Evolutionary conservation across 2,329 filamentous ascomycete genomes (phyloP).

Genomic region (Cercospora sp.): DNA sequence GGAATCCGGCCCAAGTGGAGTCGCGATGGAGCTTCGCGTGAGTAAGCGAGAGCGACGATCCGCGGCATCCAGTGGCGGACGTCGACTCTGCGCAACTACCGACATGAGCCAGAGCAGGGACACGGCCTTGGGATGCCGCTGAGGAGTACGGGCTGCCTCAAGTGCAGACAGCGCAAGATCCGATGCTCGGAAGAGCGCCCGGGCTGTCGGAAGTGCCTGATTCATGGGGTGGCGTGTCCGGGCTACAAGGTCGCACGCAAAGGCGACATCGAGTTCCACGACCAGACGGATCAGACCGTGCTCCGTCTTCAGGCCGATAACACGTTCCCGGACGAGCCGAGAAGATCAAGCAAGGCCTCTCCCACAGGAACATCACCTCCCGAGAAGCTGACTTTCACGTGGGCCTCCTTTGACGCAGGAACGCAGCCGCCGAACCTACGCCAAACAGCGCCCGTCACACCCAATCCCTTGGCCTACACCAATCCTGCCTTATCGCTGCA

Average conservation of each 20-base stretch:
- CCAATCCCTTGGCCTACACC: background rate
- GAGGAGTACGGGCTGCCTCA: conserved; percentile 34
- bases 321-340: background rate
- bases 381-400: conserved; percentile 12
- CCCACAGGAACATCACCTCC: background rate
- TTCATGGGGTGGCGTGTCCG: conserved; percentile 33
- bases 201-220: conserved; percentile 32
- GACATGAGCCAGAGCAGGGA: background rate
- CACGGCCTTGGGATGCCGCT: conserved; percentile 1
- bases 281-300: conserved; percentile 31
- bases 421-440: background rate
- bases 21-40: background rate
- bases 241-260: conserved; percentile 29
- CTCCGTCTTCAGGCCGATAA: conserved; percentile 11
- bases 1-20: background rate
- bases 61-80: background rate
- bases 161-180: conserved; percentile 37
- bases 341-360: background rate
- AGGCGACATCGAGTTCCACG: conserved; percentile 32
- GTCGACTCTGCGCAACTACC: background rate
- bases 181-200: conserved; percentile 35
- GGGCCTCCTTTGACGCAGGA: background rate
- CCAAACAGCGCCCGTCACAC: background rate
- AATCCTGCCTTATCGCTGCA: background rate
- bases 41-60: background rate